phyloP scores from a whole-genome alignment of 1,284 basidiomycete species.

The Naganishia sp. region DNA sequence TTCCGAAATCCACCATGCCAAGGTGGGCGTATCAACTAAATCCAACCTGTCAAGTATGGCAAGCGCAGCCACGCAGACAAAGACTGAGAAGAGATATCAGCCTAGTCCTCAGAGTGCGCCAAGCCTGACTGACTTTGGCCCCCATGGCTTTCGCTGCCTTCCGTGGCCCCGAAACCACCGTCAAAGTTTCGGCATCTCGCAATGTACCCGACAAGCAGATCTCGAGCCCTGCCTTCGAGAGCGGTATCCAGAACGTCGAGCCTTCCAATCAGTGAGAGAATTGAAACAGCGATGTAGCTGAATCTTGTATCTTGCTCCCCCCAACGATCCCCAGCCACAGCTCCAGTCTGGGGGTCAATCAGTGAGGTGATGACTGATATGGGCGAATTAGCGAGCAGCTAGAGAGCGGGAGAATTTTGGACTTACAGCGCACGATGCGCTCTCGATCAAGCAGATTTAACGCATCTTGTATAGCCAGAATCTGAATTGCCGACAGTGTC shows the following conservation, averaged over 20 bases:
- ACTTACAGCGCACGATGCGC: conserved; percentile 73
- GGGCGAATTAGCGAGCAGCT: not conserved
- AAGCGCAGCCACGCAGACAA: conserved; percentile 82
- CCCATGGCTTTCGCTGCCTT: conserved; percentile 89
- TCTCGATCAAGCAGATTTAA: conserved; percentile 67
- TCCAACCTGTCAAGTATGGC: conserved; percentile 83
- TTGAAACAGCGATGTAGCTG: conserved; percentile 78
- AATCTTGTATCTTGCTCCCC: conserved; percentile 94
- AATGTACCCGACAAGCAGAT: conserved; percentile 73
- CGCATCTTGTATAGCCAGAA: conserved; percentile 82
- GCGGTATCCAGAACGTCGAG: conserved; percentile 59
- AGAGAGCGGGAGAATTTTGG: not conserved
- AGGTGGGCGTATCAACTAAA: conserved; percentile 69
- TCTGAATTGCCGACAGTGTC: conserved; percentile 89
- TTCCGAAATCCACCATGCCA: conserved; percentile 91
- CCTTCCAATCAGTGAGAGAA: conserved; percentile 76
- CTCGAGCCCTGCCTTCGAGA: conserved; percentile 58
- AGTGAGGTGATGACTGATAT: conserved; percentile 73
- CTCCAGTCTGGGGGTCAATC: conserved; percentile 75
- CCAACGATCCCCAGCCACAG: conserved; percentile 85
- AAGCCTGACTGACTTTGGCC: conserved; percentile 68
- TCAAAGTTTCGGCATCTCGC: conserved; percentile 85
- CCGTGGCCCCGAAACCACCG: conserved; percentile 82
- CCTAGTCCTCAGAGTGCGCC: not conserved
- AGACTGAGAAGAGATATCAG: conserved; percentile 61